Percentiles rank a stretch among this genome's conserved stretches.
phyloP scores from a whole-genome alignment of 2,329 filamentous ascomycete genomes.

The Plenodomus tracheiphilus region DNA sequence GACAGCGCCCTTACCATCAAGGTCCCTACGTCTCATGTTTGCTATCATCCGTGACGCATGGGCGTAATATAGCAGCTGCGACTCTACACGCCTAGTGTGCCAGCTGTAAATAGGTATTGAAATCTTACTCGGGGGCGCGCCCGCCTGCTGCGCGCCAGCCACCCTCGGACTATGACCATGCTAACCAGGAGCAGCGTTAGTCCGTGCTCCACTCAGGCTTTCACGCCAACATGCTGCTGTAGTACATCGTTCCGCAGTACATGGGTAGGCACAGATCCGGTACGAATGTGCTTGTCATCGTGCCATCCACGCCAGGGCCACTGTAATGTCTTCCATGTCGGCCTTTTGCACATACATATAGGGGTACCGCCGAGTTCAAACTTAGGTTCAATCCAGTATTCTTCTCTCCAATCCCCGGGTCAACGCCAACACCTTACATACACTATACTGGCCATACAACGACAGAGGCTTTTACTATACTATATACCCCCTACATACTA shows the following conservation, averaged over 20 bases:
- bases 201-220: constrained; percentile 40
- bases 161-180: constrained; percentile 38
- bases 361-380: constrained; percentile 33
- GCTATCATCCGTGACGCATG: constrained; percentile 43
- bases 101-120: constrained; percentile 45
- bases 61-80: constrained; percentile 38
- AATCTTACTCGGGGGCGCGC: constrained; percentile 42
- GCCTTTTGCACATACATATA: constrained; percentile 43
- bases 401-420: constrained; percentile 31
- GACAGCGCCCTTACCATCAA: constrained; percentile 38
- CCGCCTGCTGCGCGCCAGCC: constrained; percentile 42
- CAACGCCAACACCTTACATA: constrained; percentile 20
- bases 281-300: constrained; percentile 42
- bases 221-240: constrained; percentile 47
- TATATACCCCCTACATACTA: neutral
- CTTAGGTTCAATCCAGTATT: constrained; percentile 22
- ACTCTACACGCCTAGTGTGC: constrained; percentile 35
- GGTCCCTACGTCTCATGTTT: constrained; percentile 45
- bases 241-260: constrained; percentile 46
- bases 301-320: constrained; percentile 39
- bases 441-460: neutral
- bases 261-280: constrained; percentile 45
- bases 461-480: neutral
- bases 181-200: constrained; percentile 41
- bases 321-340: constrained; percentile 29